Evolutionary conservation across 352 stramenopile genomes (phyloP).

Genomic region (Globisporangium alternatum): DNA sequence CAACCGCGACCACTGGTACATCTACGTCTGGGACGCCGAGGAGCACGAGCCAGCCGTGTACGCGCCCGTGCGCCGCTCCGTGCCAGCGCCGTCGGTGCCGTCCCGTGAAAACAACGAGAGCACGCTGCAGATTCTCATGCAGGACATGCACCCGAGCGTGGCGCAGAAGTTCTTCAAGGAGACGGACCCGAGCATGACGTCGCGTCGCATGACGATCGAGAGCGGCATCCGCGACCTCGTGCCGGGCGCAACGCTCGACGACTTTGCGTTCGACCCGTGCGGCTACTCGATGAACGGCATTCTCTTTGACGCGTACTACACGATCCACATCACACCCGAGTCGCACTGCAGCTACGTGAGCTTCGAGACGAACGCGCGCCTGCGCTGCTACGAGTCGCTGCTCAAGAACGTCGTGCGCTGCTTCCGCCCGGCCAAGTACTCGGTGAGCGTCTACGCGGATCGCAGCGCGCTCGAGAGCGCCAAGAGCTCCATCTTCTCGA

Average conservation of each 20-base stretch:
- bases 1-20: conserved; percentile 99
- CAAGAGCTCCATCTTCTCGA: conserved; percentile 76
- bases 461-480: conserved; percentile 59
- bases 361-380: conserved; percentile 97
- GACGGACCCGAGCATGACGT: conserved; percentile 60
- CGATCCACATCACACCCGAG: conserved; percentile 99
- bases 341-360: conserved; percentile 95
- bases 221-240: conserved; percentile 95
- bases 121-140: conserved; percentile 83
- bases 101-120: conserved; percentile 37
- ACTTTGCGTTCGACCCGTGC: conserved; percentile 98
- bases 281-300: conserved; percentile 99
- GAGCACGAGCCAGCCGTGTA: conserved; percentile 37
- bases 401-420: conserved; percentile 98
- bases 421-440: conserved; percentile 97
- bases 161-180: conserved; percentile 88
- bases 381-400: conserved; percentile 87
- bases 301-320: conserved; percentile 97
- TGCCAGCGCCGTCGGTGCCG: neutral
- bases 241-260: conserved; percentile 94
- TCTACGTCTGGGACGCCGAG: conserved; percentile 96
- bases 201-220: conserved; percentile 91
- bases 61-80: neutral
- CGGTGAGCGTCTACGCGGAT: conserved; percentile 97
- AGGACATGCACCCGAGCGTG: conserved; percentile 81